These are phyloP conservation scores for Funneliformis caledonium DNA, from an alignment of 371 early-diverging fungal genomes.

Conservation along the genomic window DNA sequence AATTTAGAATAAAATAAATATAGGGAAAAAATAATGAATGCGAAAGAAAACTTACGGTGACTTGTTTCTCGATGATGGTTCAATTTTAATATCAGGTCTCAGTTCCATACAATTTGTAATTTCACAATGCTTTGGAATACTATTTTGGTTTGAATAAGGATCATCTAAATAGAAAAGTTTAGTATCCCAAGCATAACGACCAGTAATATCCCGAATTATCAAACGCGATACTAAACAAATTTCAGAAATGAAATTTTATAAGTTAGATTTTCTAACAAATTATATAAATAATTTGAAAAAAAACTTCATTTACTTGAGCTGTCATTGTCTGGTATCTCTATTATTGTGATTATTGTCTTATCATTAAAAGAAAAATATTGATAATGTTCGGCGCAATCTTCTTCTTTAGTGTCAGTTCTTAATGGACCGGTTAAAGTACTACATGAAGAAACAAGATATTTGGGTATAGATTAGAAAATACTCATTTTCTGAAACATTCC, in stretches of 20 bases:
- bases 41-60: constrained; percentile 6
- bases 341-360: constrained; percentile 48
- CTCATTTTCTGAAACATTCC: not conserved
- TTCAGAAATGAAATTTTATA: not conserved
- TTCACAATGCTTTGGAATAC: not conserved
- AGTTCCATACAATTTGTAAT: constrained; percentile 5
- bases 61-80: not conserved
- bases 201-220: constrained; percentile 76
- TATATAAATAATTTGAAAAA: not conserved
- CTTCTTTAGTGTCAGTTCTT: constrained; percentile 24
- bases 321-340: constrained; percentile 43
- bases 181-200: constrained; percentile 82
- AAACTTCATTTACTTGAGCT: not conserved
- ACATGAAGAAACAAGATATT: not conserved
- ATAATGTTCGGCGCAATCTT: constrained; percentile 35
- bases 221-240: constrained; percentile 54
- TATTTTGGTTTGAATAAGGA: not conserved
- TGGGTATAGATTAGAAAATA: not conserved
- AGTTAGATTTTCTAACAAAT: not conserved
- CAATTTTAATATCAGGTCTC: constrained; percentile 29
- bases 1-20: not conserved
- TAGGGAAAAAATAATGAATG: not conserved
- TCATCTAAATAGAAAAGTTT: constrained; percentile 62
- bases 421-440: constrained; percentile 27
- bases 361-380: constrained; percentile 49